Evolutionary conservation across 192 early-diverging fungal species (phyloP).

Genomic region (Coemansia nantahalensis): DNA sequence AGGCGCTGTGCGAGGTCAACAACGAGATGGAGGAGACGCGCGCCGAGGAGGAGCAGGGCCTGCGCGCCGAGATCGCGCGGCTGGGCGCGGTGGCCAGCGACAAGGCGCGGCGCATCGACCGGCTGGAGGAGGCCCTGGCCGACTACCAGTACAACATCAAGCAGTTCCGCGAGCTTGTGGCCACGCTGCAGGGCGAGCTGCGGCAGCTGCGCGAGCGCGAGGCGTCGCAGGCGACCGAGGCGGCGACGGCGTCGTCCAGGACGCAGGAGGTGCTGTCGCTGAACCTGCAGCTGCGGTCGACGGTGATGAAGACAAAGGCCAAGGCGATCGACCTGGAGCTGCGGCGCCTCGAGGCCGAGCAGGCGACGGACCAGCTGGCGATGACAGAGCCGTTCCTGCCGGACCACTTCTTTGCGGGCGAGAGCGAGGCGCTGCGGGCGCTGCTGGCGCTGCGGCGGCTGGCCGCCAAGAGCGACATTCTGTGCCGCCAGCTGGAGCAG

Average conservation of each 20-base stretch:
- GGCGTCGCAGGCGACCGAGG: constrained; percentile 59
- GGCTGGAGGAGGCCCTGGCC: constrained; percentile 73
- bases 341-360: constrained; percentile 78
- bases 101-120: constrained; percentile 57
- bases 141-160: constrained; percentile 84
- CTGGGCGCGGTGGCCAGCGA: constrained; percentile 70
- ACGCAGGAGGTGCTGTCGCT: constrained; percentile 80
- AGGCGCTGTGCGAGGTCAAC: constrained; percentile 84
- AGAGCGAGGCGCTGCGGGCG: constrained; percentile 72
- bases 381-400: constrained; percentile 75
- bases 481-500: constrained; percentile 69
- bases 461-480: constrained; percentile 76
- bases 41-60: constrained; percentile 80
- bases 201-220: constrained; percentile 67
- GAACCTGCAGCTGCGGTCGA: constrained; percentile 76
- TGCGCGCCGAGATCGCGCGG: constrained; percentile 73
- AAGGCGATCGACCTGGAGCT: constrained; percentile 91
- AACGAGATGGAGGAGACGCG: constrained; percentile 95
- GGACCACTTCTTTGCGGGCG: constrained; percentile 75
- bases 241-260: constrained; percentile 58
- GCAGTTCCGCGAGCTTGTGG: constrained; percentile 83
- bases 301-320: constrained; percentile 78
- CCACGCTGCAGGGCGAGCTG: constrained; percentile 73
- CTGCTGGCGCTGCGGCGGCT: constrained; percentile 79
- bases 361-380: constrained; percentile 68